Evolutionary conservation across 2,329 filamentous ascomycete species (phyloP), one percentile per base, ranked within the genome.

Genomic region (Lasiodiplodia hormozganensis): DNA sequence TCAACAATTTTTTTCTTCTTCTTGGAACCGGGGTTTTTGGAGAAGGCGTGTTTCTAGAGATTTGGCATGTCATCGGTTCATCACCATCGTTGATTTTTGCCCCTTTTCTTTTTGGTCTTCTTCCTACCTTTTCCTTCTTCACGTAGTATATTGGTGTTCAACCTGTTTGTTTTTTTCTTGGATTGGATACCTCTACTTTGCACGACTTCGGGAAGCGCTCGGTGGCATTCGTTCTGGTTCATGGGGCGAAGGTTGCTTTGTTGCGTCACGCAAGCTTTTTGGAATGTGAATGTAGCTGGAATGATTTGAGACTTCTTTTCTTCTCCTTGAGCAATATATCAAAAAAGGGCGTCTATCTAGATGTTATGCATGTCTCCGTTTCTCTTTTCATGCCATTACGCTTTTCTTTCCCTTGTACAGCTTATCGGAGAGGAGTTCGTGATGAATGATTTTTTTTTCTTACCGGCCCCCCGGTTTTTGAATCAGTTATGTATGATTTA

Each of bases 211-310:
- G 43, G 43, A 47, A 47, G 43, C 43, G 43, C 43, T 47, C 43
- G 43, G 43, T 47, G 43, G 43, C 43, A 47, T 47, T 47, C 43
- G 43, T 47, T 47, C 43, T 47, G n/a, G 43, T 47, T 47, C n/a
- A 21, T 21, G 43, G 43, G 43, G 43, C 43, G 43, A 47, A 47
- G 43, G 43, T 47, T 47, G 43, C 43, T 47, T 47, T 21, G 43
- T 21, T 47, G 18, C n/a, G 7, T 47, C 43, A 47, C 43, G 43
- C 43, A 8, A 43, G 43, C 7, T n/a, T 11, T 47, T 47, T 21
- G 43, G 43, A 34, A 47, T 47, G 43, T 47, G 43, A 47, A 47
- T 47, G 43, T 47, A 47, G 43, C 8, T n/a, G 43, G 43, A 47
- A 47, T 47, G 43, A 47, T 47, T 47, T 21, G 8, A 21, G 18